Conservation (phyloP, 1,284 basidiomycete species). For the Sporisorium scitamineum region DNA sequence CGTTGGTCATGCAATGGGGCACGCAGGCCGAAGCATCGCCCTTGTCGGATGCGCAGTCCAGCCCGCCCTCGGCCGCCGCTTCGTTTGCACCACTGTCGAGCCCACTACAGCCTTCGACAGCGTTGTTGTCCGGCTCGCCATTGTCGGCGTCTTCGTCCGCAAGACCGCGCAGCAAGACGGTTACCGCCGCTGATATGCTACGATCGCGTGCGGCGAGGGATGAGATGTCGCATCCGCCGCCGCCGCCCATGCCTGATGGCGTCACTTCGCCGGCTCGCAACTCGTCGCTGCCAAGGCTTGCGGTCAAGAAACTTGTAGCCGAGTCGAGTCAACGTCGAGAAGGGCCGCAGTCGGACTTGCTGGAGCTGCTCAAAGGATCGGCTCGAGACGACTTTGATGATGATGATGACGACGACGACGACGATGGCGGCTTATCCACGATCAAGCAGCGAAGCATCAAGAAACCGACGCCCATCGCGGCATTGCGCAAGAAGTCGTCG, state of each 20-base stretch:
- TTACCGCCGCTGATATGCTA: slow-evolving; percentile 33
- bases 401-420: slow-evolving; percentile 8
- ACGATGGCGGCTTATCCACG: slow-evolving; percentile 7
- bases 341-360: slow-evolving; percentile 17
- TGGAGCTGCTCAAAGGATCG: slow-evolving; percentile 25
- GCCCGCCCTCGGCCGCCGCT: background rate
- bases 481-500: slow-evolving; percentile 17
- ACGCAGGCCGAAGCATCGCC: slow-evolving; percentile 29
- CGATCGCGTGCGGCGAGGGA: slow-evolving; percentile 10
- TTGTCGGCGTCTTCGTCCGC: slow-evolving; percentile 12
- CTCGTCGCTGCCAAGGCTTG: slow-evolving; percentile 18
- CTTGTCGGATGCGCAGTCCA: background rate
- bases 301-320: slow-evolving; percentile 14
- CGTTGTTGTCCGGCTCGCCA: slow-evolving; percentile 2
- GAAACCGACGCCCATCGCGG: background rate
- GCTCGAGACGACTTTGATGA: background rate
- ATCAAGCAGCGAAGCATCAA: slow-evolving; percentile 6
- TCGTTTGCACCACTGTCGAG: slow-evolving; percentile 16
- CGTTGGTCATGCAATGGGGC: slow-evolving; percentile 34
- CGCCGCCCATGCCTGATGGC: slow-evolving; percentile 3
- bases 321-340: slow-evolving; percentile 38
- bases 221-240: background rate
- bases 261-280: slow-evolving; percentile 10
- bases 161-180: slow-evolving; percentile 33
- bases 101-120: slow-evolving; percentile 12